Base-by-base conservation (phyloP, 768 basidiomycete genomes). In the Mycena haematopus region DNA sequence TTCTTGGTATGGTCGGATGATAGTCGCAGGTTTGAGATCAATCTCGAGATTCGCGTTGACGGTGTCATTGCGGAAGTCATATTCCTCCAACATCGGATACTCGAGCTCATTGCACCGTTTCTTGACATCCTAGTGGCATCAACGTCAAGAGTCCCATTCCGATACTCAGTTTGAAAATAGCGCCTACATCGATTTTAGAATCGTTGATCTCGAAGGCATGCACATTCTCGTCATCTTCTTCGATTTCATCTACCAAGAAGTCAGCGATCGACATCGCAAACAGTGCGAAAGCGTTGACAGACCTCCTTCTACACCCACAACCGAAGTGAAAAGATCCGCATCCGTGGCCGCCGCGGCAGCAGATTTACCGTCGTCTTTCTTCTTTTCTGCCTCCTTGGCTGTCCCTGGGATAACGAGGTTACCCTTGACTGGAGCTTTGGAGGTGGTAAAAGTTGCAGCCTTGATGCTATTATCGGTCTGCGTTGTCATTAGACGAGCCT, bases 31-130 rank as follows among this genome's bases (percentile, higher is more conserved):
- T 74, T 99, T 99, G 56, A 99, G 85, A 75, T 99, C 97, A 60
- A 99, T 99, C 72, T 99, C 97, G 47, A 99, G 83, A 75, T 98
- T 96, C 29, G 97, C 86, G 72, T 99, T 99, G 68, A 95, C 79
- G 0, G 93, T 95, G 74, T 99, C 97, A 72, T 99, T 96, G 45
- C 96, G 84, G 82, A 99, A 99, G 75, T 99, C 97, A 72, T 99
- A 99, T 77, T 99, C 97, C 74, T 99, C 97, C 46, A 99, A 82
- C 89, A 98, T 97, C 9, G 97, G 97, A 67, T 96, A 94, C 72
- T 99, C 95, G 40, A 99, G 84, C 69, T 97, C 96, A 70, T 95
- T 95, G 73, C 97, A 99, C 38, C 95, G 89, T 70, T 93, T 92
- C 78, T 99, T 96, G 64, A 99, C 95, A 67, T 93, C 92, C 94